These are phyloP conservation scores for Talaromyces rugulosus DNA, from an alignment of 2,329 filamentous ascomycete species.

Conservation along the genomic window DNA sequence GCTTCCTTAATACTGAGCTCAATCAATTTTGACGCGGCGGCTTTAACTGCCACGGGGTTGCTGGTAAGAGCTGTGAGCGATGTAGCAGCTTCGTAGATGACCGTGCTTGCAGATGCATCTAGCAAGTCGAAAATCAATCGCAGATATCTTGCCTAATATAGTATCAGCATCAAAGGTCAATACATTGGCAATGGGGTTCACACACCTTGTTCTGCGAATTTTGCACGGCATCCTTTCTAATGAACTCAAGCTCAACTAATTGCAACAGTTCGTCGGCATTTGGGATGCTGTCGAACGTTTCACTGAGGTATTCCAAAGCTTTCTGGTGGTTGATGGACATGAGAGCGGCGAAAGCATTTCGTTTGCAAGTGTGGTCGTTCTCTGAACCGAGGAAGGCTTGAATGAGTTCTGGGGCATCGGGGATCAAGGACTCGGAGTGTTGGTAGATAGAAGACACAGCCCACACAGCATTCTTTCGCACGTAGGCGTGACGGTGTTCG, in stretches of 20 bases:
- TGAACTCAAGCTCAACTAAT: slow-evolving; percentile 92
- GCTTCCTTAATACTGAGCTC: slow-evolving; percentile 96
- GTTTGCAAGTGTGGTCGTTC: slow-evolving; percentile 92
- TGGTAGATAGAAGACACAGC: slow-evolving; percentile 88
- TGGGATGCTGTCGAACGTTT: slow-evolving; percentile 86
- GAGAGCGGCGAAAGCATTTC: slow-evolving; percentile 92
- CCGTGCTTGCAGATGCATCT: slow-evolving; percentile 87
- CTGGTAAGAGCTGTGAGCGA: slow-evolving; percentile 89
- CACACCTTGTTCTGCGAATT: slow-evolving; percentile 89
- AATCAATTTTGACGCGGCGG: slow-evolving; percentile 91
- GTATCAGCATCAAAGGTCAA: slow-evolving; percentile 22
- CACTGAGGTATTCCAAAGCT: slow-evolving; percentile 80
- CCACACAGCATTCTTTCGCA: slow-evolving; percentile 96
- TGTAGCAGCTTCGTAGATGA: slow-evolving; percentile 95
- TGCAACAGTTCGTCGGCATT: slow-evolving; percentile 93
- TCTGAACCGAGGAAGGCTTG: slow-evolving; percentile 84
- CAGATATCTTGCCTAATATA: slow-evolving; percentile 71
- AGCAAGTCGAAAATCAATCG: slow-evolving; percentile 94
- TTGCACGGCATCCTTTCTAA: slow-evolving; percentile 92
- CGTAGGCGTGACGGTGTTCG: slow-evolving; percentile 94
- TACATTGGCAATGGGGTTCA: slow-evolving; percentile 3
- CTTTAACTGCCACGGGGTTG: slow-evolving; percentile 97
- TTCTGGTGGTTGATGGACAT: slow-evolving; percentile 90
- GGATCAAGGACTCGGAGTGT: slow-evolving; percentile 87
- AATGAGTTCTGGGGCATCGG: slow-evolving; percentile 90